Conservation (phyloP, 2,329 filamentous ascomycete species). For the Colletotrichum sidae region DNA sequence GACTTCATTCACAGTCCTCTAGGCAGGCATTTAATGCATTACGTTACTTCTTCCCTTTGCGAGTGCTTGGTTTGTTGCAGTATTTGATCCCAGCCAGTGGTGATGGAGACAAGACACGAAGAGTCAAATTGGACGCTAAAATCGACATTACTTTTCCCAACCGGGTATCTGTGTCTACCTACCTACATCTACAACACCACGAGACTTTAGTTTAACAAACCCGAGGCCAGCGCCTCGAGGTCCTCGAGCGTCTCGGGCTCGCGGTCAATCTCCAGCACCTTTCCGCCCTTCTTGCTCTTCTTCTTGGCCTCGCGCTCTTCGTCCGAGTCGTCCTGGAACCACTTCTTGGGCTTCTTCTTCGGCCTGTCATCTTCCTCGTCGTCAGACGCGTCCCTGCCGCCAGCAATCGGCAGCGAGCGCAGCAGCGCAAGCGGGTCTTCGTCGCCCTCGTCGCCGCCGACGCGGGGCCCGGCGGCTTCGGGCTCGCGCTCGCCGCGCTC, state of each 20-base stretch:
- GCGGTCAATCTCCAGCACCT: conserved; percentile 70
- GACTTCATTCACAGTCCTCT: conserved; percentile 24
- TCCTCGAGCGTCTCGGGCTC: conserved; percentile 85
- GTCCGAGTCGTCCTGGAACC: conserved; percentile 77
- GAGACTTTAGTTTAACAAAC: conserved; percentile 61
- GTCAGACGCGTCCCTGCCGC: conserved; percentile 51
- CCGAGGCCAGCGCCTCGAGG: conserved; percentile 80
- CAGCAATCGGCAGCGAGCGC: conserved; percentile 66
- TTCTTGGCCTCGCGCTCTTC: conserved; percentile 52
- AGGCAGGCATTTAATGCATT: conserved; percentile 23
- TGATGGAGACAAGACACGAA: not conserved
- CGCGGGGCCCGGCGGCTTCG: conserved; percentile 23
- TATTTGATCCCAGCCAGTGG: not conserved
- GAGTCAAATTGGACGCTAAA: not conserved
- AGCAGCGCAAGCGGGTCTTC: conserved; percentile 69
- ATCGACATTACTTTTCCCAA: conserved; percentile 16
- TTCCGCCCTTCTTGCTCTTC: conserved; percentile 59
- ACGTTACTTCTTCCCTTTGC: not conserved
- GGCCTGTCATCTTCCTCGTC: conserved; percentile 41
- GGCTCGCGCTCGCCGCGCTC: conserved; percentile 54
- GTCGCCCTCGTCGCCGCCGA: conserved; percentile 53
- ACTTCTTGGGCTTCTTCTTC: conserved; percentile 79
- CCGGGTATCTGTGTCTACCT: conserved; percentile 46
- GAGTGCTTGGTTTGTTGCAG: not conserved
- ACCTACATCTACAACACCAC: not conserved